Conservation (phyloP, 2,329 filamentous ascomycete species). For the Cladosporium sp. region DNA sequence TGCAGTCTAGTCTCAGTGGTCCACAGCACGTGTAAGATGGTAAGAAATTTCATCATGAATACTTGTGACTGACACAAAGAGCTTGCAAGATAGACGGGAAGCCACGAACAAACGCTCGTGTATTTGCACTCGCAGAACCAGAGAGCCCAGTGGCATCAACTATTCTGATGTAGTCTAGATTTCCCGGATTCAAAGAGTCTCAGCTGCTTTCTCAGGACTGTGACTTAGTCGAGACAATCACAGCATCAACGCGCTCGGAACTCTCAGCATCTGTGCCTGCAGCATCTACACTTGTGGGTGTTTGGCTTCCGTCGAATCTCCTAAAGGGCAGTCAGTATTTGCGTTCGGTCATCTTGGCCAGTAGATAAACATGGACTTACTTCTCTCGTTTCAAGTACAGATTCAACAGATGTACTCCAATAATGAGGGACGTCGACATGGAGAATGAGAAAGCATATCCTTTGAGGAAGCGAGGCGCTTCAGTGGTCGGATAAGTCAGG, state of each 20-base stretch:
- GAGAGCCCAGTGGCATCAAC: no score
- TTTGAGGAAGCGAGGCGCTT: constrained; percentile 46
- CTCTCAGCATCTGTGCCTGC: not conserved
- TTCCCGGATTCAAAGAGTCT: not conserved
- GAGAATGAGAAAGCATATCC: constrained; percentile 46
- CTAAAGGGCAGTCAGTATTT: not conserved
- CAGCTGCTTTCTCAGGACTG: not conserved
- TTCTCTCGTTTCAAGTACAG: not conserved
- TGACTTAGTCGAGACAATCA: not conserved
- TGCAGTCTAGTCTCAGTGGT: no score
- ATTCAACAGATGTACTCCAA: constrained; percentile 4
- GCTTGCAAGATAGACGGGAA: no score
- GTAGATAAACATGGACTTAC: not conserved
- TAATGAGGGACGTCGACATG: constrained; percentile 41
- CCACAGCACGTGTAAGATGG: no score
- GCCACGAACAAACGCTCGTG: no score
- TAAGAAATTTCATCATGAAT: no score
- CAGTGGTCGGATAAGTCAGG: constrained; percentile 51
- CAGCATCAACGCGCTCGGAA: not conserved
- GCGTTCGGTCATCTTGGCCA: no score
- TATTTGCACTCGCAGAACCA: no score
- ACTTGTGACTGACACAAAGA: no score
- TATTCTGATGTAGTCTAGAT: no score
- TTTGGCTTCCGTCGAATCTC: not conserved
- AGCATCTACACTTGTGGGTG: not conserved